Evolutionary conservation across 192 early-diverging fungal species (phyloP).

Genomic region (Cetraspora pellucida): DNA sequence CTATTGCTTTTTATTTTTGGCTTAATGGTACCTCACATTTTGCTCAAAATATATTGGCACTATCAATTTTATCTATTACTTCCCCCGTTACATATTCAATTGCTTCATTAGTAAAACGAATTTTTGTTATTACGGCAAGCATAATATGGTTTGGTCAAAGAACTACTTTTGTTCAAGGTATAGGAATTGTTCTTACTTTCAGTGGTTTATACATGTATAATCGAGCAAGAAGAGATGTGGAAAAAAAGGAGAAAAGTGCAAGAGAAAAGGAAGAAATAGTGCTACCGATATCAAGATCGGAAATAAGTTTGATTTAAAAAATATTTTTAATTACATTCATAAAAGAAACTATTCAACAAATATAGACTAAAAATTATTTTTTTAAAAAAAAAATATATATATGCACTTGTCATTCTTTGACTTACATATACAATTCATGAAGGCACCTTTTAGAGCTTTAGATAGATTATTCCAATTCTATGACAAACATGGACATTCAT

Average conservation of each 20-base stretch:
- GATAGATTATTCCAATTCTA: too few relatives aligned
- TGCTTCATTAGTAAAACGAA: slow-evolving; percentile 84
- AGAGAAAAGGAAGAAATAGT: slow-evolving; percentile 36
- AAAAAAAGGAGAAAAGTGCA: slow-evolving; percentile 44
- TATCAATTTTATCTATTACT: slow-evolving; percentile 74
- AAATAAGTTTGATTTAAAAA: background rate
- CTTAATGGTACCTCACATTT: slow-evolving; percentile 84
- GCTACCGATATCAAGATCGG: slow-evolving; percentile 22
- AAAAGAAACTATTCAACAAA: background rate
- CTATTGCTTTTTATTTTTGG: slow-evolving; percentile 59
- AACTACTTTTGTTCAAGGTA: slow-evolving; percentile 63
- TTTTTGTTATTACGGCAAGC: slow-evolving; percentile 82
- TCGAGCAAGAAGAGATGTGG: slow-evolving; percentile 71
- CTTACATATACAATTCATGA: too few relatives aligned
- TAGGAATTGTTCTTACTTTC: slow-evolving; percentile 82
- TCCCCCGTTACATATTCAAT: slow-evolving; percentile 89
- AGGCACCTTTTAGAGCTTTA: too few relatives aligned
- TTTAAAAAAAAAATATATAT: too few relatives aligned
- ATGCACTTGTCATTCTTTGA: too few relatives aligned
- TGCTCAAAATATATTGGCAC: slow-evolving; percentile 78
- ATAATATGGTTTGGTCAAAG: slow-evolving; percentile 85
- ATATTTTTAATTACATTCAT: background rate
- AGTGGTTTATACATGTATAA: slow-evolving; percentile 84
- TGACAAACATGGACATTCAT: too few relatives aligned
- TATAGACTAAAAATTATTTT: too few relatives aligned